A percentile compares a stretch with the other conserved stretches of the same genome.
Conservation (phyloP, 2,329 filamentous ascomycete genomes). For the Stemphylium vesicarium region DNA sequence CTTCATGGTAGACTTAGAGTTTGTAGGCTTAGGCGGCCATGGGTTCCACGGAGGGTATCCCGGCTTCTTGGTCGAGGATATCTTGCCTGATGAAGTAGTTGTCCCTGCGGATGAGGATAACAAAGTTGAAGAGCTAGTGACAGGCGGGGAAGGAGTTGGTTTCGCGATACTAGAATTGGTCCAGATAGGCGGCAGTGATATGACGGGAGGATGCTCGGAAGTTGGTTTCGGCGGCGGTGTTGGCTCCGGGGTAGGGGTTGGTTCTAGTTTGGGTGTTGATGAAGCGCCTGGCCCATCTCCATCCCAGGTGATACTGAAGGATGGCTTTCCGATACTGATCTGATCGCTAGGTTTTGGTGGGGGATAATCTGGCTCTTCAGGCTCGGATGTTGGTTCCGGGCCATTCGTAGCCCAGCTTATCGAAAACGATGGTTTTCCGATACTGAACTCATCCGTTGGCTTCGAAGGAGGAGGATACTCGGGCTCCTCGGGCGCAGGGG, state of each 20-base stretch:
- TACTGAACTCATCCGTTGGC: constrained; percentile 13
- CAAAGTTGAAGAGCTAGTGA: background rate
- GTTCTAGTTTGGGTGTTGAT: background rate
- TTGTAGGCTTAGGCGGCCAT: constrained; percentile 16
- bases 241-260: constrained; percentile 11
- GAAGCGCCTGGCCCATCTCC: constrained; percentile 7
- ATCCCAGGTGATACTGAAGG: constrained; percentile 12
- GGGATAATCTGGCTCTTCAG: constrained; percentile 14
- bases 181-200: background rate
- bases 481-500: constrained; percentile 9
- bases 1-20: constrained; percentile 4
- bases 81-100: background rate
- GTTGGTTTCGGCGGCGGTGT: constrained; percentile 8
- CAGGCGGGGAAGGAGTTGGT: background rate
- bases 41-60: constrained; percentile 14
- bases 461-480: constrained; percentile 11
- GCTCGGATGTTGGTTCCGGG: constrained; percentile 6
- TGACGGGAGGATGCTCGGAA: constrained; percentile 1
- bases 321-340: constrained; percentile 8
- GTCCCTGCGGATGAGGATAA: no score
- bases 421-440: constrained; percentile 10
- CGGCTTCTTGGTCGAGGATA: constrained; percentile 20
- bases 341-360: constrained; percentile 12
- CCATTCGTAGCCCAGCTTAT: constrained; percentile 8
- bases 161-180: constrained; percentile 2